Conservation (phyloP, 129 eudicot genomes). For the Artemisia argyi region DNA sequence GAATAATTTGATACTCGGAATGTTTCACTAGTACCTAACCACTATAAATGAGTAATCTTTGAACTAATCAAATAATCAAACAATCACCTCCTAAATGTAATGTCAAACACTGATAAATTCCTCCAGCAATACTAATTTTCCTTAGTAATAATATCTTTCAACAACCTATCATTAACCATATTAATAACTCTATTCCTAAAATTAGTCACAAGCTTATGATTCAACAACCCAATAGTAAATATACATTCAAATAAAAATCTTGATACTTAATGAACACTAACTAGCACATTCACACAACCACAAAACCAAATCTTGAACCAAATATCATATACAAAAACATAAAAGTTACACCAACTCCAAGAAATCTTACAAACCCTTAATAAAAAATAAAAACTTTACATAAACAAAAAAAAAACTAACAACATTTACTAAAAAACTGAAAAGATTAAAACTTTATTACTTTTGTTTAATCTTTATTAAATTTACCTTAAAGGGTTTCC, state of each 20-base stretch:
- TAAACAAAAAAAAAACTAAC: too few species aligned
- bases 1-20: too few species aligned
- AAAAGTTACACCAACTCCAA: slow-evolving; percentile 19
- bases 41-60: too few species aligned
- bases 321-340: slow-evolving; percentile 9
- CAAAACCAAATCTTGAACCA: slow-evolving; percentile 27
- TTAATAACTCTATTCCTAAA: slow-evolving; percentile 10
- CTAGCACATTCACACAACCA: slow-evolving; percentile 14
- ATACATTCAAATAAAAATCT: slow-evolving; percentile 4
- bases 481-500: slow-evolving; percentile 90
- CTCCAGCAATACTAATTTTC: too few species aligned
- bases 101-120: too few species aligned
- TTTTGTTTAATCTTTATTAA: background rate
- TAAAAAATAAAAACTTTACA: background rate
- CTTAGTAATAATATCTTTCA: too few species aligned
- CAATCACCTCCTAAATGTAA: background rate
- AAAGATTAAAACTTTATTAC: slow-evolving; percentile 19
- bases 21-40: too few species aligned
- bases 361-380: slow-evolving; percentile 27
- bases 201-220: background rate
- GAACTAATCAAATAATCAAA: too few species aligned
- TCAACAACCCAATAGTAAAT: background rate
- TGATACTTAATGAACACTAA: slow-evolving; percentile 15
- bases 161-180: slow-evolving; percentile 1
- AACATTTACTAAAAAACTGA: background rate